Percentiles rank a stretch among this genome's conserved stretches.
Evolutionary conservation across 2,329 filamentous ascomycete genomes (phyloP).

Genomic region (Tympanopsis confertula): DNA sequence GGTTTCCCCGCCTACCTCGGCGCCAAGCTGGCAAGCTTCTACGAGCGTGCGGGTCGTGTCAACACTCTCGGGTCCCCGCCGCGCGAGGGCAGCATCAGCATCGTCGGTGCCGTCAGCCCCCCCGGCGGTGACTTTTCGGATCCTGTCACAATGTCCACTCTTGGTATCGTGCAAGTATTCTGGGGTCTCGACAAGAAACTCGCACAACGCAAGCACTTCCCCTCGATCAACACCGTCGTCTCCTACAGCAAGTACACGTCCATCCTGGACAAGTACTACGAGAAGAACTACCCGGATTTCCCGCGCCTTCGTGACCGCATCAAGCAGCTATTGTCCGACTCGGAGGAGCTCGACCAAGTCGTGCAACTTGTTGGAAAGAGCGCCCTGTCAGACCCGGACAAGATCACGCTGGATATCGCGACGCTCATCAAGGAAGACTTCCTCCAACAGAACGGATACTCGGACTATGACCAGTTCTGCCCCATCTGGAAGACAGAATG

Average conservation of each 20-base stretch:
- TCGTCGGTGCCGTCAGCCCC: constrained; percentile 92
- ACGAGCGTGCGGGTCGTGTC: constrained; percentile 90
- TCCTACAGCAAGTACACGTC: constrained; percentile 96
- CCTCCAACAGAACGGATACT: constrained; percentile 97
- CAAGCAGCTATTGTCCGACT: constrained; percentile 85
- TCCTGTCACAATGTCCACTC: constrained; percentile 84
- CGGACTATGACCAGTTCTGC: constrained; percentile 97
- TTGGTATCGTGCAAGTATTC: constrained; percentile 97
- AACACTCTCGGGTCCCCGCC: constrained; percentile 78
- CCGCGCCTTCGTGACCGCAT: constrained; percentile 84
- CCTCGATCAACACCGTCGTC: constrained; percentile 86
- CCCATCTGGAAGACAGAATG: constrained; percentile 99
- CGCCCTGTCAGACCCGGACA: constrained; percentile 88
- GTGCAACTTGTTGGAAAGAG: constrained; percentile 98
- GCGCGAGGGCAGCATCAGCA: constrained; percentile 84
- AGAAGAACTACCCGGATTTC: constrained; percentile 88
- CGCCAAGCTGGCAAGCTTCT: constrained; percentile 96
- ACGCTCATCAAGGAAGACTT: constrained; percentile 95
- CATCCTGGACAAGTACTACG: constrained; percentile 84
- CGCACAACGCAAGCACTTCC: constrained; percentile 97
- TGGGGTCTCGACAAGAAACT: constrained; percentile 99
- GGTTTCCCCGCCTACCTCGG: constrained; percentile 97
- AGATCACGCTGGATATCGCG: constrained; percentile 92
- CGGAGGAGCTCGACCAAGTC: constrained; percentile 94
- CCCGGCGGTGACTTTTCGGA: constrained; percentile 99